Base-by-base conservation (phyloP, 169 alveolate genomes). In the Pseudocohnilembus persalinus region DNA sequence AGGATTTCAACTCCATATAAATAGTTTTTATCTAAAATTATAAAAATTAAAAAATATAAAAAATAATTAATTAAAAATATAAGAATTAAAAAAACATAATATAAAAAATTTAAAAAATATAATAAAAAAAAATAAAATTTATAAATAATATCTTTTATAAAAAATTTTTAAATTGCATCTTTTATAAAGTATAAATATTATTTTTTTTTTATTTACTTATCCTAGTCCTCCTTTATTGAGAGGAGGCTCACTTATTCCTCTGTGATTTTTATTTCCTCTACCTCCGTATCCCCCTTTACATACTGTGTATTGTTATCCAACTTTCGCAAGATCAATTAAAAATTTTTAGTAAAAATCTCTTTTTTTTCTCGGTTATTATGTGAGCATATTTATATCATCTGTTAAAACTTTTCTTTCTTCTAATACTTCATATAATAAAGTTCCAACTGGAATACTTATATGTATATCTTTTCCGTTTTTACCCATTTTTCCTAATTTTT, bases 241-340 rank as follows among this genome's bases (percentile, higher is more conserved):
- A 29, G 84, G 89, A 82, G 26, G 26, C 68, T 92, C 90, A 84
- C 86, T 88, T 68, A 94, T 84, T 1, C 96, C 84, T 65, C 92
- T 90, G 84, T 90, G 90, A 68, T 94, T 93, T 73, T 88, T 86
- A 88, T 97, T 97, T 28, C 99, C 99, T 74, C 85, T 90, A 31
- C 99, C 99, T 20, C 99, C 99, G 86, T 89, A 76, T 26, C 98
- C 99, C 1, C 99, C 99, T 78, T 95, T 81, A 1, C 97, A 98
- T 6, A 96, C 77, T 81, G 92, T 81, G 20, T 95, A 49, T 74
- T 84, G 85, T 72, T 97, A 93, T 25, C 89, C 90, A 74, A 88
- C 81, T 77, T 81, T 74, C 72, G 87, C 90, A 73, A 93, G 75
- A 76, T 90, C 95, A 32, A 87, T 85, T 16, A 90, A 30, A 33